phyloP scores from a whole-genome alignment of 2,329 filamentous ascomycete genomes.

The Cordyceps cicadae region DNA sequence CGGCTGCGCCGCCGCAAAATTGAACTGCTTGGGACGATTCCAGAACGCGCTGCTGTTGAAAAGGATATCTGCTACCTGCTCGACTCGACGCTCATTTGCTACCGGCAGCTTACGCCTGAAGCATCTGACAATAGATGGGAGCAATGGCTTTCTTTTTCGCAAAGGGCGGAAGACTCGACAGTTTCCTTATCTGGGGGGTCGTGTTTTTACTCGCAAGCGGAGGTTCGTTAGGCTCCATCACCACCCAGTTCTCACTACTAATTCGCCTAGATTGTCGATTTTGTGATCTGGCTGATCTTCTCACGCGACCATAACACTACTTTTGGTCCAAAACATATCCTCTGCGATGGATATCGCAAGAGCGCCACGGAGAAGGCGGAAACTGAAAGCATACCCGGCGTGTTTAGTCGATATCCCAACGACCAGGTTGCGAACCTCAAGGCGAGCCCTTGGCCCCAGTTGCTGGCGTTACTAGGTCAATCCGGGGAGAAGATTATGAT shows the following conservation, averaged over 20 bases:
- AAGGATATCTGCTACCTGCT: conserved; percentile 48
- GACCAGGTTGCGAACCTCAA: conserved; percentile 62
- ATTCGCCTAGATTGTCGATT: conserved; percentile 61
- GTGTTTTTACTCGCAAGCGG: conserved; percentile 49
- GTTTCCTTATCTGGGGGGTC: conserved; percentile 43
- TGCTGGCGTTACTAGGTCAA: conserved; percentile 66
- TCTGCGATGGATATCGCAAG: conserved; percentile 75
- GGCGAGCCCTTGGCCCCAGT: conserved; percentile 61
- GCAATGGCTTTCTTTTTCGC: conserved; percentile 54
- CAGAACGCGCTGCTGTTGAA: conserved; percentile 25
- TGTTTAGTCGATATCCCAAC: conserved; percentile 59
- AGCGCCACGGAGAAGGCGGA: conserved; percentile 24
- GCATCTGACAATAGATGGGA: conserved; percentile 31
- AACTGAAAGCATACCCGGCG: conserved; percentile 49
- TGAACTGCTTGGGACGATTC: conserved; percentile 30
- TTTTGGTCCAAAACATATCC: conserved; percentile 57
- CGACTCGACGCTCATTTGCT: conserved; percentile 61
- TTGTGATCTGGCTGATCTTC: conserved; percentile 71
- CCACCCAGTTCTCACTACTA: conserved; percentile 10
- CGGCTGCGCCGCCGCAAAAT: conserved; percentile 53
- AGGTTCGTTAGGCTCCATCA: conserved; percentile 40
- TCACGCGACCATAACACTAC: conserved; percentile 40
- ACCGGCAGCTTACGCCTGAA: conserved; percentile 21
- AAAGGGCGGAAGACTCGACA: conserved; percentile 50
- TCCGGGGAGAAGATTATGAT: conserved; percentile 72